Base-by-base conservation (phyloP, 1,139 yeast species). In the Yamadazyma conglobata region DNA sequence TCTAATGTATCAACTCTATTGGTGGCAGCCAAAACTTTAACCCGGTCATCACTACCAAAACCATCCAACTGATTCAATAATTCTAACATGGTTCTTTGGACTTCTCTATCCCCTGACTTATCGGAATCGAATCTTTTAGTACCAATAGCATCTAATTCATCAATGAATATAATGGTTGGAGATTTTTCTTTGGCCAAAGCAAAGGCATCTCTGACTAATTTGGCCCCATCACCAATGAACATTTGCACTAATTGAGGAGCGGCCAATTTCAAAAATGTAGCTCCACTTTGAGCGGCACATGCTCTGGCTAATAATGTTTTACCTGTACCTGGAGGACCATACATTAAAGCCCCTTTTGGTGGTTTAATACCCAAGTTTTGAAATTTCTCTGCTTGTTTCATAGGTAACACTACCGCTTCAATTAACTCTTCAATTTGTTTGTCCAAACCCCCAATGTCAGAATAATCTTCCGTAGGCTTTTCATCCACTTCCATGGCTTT, bases 271-370 rank as follows among this genome's bases (percentile, higher is more conserved):
- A 91, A 70, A 56, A 91, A 91, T 0, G 98, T 91, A n/a, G 98
- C 98, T 39, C 93, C 94, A 0, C 96, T 85, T 59, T 91, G 97
- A 5, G 98, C 98, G 10, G 99, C 99, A 75, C 98, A 91, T 2
- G 98, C 98, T 56, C 98, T 77, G 5, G 99, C 99, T 45, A 91
- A 71, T 42, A 91, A 70, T 1, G 98, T 91, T 62, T 91, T 91
- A 58, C 99, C 99, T 2, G 99, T 91, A 53, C 99, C 99, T 30
- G 99, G 99, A 11, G 99, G 98, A 7, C 99, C 99, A 57, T 91
- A 91, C 98, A 91, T 91, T 38, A 91, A 70, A 0, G 97, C 98
- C 47, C 98, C 98, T 60, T 91, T 91, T 38, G 98, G 98, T 5
- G 98, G 94, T 58, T 86, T 89, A 50, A 91, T 88, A 32, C 97